Evolutionary conservation across 2,329 filamentous ascomycete species (phyloP).

Genomic region (Arthrobotrys entomopaga): DNA sequence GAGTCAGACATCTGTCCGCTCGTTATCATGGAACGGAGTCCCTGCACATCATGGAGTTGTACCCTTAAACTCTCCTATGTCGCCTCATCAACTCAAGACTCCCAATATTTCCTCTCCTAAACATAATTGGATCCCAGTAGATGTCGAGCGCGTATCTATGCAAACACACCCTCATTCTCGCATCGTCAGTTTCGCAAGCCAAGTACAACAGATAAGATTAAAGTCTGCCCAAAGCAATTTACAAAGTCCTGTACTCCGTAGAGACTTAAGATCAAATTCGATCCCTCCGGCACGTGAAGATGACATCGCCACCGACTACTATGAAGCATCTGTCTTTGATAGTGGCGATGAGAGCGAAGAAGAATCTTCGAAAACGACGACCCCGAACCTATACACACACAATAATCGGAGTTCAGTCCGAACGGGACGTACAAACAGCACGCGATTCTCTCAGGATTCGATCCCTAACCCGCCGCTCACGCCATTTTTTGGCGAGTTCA

Average conservation of each 20-base stretch:
- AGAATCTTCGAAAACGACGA: not conserved
- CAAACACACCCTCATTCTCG: constrained; percentile 47
- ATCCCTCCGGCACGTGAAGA: constrained; percentile 29
- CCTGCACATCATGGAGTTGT: constrained; percentile 1
- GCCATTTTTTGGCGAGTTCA: constrained; percentile 32
- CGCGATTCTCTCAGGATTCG: constrained; percentile 48
- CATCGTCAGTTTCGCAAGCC: constrained; percentile 10
- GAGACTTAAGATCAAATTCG: not conserved
- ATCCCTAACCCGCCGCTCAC: constrained; percentile 36
- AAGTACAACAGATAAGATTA: constrained; percentile 1
- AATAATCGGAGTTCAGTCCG: constrained; percentile 34
- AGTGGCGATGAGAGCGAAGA: constrained; percentile 15
- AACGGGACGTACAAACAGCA: constrained; percentile 31
- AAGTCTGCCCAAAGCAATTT: not conserved
- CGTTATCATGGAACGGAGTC: constrained; percentile 44
- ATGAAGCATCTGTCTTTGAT: constrained; percentile 42
- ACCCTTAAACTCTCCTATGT: constrained; percentile 18
- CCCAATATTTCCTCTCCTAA: constrained; percentile 16
- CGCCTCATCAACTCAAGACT: constrained; percentile 20
- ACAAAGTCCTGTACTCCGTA: no score
- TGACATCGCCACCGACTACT: constrained; percentile 44
- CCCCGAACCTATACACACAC: constrained; percentile 12
- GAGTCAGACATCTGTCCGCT: constrained; percentile 34
- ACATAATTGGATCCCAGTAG: constrained; percentile 15
- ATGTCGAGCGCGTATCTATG: constrained; percentile 37